These are phyloP conservation scores for Penicillium manginii DNA, from an alignment of 495 filamentous ascomycete genomes.

Conservation along the genomic window DNA sequence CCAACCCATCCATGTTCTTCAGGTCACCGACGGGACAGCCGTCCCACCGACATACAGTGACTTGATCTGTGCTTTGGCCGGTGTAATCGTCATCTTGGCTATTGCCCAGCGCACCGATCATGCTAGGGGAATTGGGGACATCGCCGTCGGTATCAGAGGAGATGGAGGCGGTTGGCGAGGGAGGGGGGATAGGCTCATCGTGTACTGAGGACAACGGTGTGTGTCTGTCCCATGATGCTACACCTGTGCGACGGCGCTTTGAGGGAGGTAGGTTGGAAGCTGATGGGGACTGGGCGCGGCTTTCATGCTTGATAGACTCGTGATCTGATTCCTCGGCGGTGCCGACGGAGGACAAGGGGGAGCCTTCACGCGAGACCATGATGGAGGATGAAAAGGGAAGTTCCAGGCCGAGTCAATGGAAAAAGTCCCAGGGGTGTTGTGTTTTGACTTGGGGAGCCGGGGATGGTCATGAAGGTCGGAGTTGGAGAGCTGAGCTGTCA, in stretches of 20 bases:
- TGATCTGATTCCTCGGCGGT: slow-evolving; percentile 52
- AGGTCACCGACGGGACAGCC: slow-evolving; percentile 80
- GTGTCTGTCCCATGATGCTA: slow-evolving; percentile 52
- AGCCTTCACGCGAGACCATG: slow-evolving; percentile 50
- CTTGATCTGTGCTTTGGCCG: slow-evolving; percentile 75
- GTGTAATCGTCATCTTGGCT: slow-evolving; percentile 77
- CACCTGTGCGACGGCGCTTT: slow-evolving; percentile 55
- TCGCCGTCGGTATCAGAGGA: slow-evolving; percentile 88
- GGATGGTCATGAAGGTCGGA: too few relatives aligned
- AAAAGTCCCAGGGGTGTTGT: background rate
- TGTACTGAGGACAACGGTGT: slow-evolving; percentile 50
- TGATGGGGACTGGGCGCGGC: slow-evolving; percentile 44
- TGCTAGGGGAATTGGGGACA: slow-evolving; percentile 57
- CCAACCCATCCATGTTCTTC: slow-evolving; percentile 90
- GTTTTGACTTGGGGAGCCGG: too few relatives aligned
- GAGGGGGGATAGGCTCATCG: slow-evolving; percentile 45
- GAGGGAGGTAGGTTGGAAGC: slow-evolving; percentile 52
- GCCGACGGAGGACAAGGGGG: slow-evolving; percentile 55
- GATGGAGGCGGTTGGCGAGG: slow-evolving; percentile 60
- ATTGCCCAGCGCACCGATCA: slow-evolving; percentile 51
- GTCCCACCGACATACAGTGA: slow-evolving; percentile 88
- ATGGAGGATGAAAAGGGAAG: background rate
- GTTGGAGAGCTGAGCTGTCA: background rate
- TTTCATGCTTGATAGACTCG: slow-evolving; percentile 52
- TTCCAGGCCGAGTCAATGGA: background rate